Percentiles rank a stretch among this genome's conserved stretches.
Evolutionary conservation across 805 yeast species (phyloP).

Genomic region (Saccharomycopsis capsularis): DNA sequence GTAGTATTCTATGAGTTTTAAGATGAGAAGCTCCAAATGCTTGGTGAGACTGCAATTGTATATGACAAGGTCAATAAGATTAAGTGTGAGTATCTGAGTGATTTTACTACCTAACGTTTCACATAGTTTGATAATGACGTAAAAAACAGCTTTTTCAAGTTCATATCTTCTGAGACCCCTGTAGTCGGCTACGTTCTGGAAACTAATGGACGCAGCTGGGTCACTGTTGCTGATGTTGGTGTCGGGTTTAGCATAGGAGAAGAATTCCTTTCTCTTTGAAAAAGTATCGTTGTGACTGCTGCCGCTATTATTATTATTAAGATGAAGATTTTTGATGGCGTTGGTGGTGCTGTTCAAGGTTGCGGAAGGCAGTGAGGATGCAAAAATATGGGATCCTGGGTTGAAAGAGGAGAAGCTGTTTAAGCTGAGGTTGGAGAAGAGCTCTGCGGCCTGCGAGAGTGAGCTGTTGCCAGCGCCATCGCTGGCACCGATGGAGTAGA

Average conservation of each 20-base stretch:
- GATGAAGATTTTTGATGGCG: neutral
- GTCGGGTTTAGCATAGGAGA: constrained; percentile 5
- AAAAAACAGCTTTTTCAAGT: constrained; percentile 20
- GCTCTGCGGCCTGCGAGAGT: constrained; percentile 6
- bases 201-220: constrained; percentile 3
- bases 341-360: neutral
- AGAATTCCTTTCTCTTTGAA: neutral
- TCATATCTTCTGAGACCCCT: constrained; percentile 18
- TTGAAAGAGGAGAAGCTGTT: constrained; percentile 17
- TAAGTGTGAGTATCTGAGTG: constrained; percentile 17
- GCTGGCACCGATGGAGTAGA: constrained; percentile 4
- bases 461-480: neutral
- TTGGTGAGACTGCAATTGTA: constrained; percentile 13
- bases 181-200: constrained; percentile 13
- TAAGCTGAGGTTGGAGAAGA: constrained; percentile 4
- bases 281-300: neutral
- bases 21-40: constrained; percentile 13
- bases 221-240: neutral
- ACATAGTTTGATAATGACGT: constrained; percentile 16
- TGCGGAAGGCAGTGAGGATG: neutral
- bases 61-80: constrained; percentile 16
- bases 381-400: constrained; percentile 10
- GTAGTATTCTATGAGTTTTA: constrained; percentile 13
- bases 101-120: constrained; percentile 16
- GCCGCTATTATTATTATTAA: neutral